Evolutionary conservation across 2,329 filamentous ascomycete genomes (phyloP).

Genomic region (Neophaeococcomyces mojaviensis): DNA sequence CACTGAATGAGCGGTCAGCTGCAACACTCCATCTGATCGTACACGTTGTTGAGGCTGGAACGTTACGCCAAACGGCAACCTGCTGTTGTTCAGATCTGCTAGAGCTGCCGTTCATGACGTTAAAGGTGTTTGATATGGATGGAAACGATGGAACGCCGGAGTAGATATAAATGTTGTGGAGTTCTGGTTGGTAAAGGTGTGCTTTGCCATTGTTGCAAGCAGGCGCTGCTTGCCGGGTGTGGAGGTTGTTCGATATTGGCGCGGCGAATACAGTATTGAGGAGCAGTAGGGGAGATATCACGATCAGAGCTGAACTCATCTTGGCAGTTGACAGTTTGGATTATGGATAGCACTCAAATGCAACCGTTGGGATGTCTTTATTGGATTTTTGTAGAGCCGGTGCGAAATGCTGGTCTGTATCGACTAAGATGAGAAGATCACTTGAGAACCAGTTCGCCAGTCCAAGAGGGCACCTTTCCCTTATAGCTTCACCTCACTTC

Average conservation of each 20-base stretch:
- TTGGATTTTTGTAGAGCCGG: too few relatives aligned
- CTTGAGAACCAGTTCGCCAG: too few relatives aligned
- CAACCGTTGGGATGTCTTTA: neutral
- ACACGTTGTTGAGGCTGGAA: neutral
- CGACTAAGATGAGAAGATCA: too few relatives aligned
- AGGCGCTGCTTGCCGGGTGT: neutral
- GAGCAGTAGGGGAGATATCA: neutral
- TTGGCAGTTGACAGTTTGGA: neutral
- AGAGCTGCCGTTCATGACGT: constrained; percentile 7
- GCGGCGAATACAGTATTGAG: constrained; percentile 2
- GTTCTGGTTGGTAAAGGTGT: neutral
- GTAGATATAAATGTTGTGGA: constrained; percentile 8
- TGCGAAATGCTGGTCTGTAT: too few relatives aligned
- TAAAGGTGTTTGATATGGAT: neutral
- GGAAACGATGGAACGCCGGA: neutral
- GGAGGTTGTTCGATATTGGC: neutral
- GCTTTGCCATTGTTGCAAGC: neutral
- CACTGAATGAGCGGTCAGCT: constrained; percentile 7
- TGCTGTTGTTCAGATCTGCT: constrained; percentile 5
- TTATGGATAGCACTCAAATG: neutral
- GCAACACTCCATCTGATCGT: neutral
- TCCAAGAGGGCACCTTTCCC: too few relatives aligned
- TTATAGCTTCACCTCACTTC: too few relatives aligned
- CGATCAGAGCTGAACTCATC: neutral
- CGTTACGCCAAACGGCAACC: neutral